phyloP scores from a whole-genome alignment of 208 protist species.

The Acanthamoeba healyi region DNA sequence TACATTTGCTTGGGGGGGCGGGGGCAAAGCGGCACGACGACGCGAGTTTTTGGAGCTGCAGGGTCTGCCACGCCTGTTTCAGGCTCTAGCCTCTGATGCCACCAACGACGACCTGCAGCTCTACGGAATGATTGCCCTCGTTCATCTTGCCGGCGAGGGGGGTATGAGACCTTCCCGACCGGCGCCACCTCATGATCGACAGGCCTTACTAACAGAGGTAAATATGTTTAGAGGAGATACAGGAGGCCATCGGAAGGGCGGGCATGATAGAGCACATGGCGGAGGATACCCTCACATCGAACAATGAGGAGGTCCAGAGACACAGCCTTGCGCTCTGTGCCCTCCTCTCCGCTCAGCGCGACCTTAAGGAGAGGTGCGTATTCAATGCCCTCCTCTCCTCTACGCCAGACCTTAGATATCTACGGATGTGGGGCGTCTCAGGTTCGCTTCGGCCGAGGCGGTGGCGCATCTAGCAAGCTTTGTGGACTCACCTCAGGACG shows the following conservation, averaged over 20 bases:
- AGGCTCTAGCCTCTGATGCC: background rate
- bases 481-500: background rate
- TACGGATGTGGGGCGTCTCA: background rate
- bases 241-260: background rate
- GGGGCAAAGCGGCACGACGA: background rate
- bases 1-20: background rate
- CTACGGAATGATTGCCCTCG: background rate
- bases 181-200: too few relatives aligned
- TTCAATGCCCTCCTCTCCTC: background rate
- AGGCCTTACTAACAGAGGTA: too few relatives aligned
- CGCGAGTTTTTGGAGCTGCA: background rate
- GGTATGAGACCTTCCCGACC: background rate
- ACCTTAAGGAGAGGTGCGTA: background rate
- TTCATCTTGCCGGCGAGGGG: background rate
- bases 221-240: background rate
- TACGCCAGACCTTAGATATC: background rate
- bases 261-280: constrained; percentile 23
- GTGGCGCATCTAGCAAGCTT: background rate
- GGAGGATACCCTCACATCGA: constrained; percentile 19
- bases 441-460: background rate
- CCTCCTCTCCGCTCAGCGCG: background rate
- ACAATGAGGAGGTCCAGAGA: background rate
- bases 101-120: constrained; percentile 24
- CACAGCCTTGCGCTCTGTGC: background rate
- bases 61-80: background rate